Evolutionary conservation across 176 grass and related monocot genomes (phyloP).

Genomic region (Hsuehochloa calcarea): DNA sequence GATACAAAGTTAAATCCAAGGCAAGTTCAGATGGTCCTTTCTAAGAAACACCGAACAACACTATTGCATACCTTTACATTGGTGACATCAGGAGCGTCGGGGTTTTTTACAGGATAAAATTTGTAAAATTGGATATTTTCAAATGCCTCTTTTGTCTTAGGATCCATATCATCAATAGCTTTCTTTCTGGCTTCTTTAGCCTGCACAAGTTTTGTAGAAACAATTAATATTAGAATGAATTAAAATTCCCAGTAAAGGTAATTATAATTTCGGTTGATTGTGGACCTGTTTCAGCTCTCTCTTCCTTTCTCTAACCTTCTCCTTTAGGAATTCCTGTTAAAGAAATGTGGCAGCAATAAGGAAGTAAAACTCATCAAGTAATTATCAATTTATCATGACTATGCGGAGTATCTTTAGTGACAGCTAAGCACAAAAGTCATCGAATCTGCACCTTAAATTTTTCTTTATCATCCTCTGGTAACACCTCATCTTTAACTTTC

Average conservation of each 20-base stretch:
- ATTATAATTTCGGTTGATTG: slow-evolving; percentile 1
- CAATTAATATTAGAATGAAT: not conserved
- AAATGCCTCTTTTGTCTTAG: slow-evolving; percentile 60
- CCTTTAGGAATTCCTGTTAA: slow-evolving; percentile 73
- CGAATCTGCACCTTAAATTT: slow-evolving; percentile 60
- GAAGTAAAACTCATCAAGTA: not conserved
- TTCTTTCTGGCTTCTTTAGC: slow-evolving; percentile 82
- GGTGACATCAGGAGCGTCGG: slow-evolving; percentile 69
- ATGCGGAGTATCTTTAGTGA: not conserved
- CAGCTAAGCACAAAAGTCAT: not conserved
- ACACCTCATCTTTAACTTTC: slow-evolving; percentile 52
- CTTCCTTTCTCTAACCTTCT: slow-evolving; percentile 77
- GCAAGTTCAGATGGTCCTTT: not conserved
- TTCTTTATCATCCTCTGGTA: slow-evolving; percentile 82
- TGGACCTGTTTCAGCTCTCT: slow-evolving; percentile 63
- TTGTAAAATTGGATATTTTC: slow-evolving; percentile 85
- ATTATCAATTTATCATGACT: not conserved
- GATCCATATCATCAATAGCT: slow-evolving; percentile 81
- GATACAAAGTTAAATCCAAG: not conserved
- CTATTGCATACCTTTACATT: slow-evolving; percentile 58
- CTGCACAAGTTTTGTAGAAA: slow-evolving; percentile 40
- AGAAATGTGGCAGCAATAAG: slow-evolving; percentile 16
- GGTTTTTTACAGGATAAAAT: slow-evolving; percentile 73
- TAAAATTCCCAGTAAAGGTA: not conserved
- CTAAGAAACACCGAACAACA: not conserved